Percentiles rank a stretch among this genome's conserved stretches.
phyloP scores from a whole-genome alignment of 768 basidiomycete genomes.

The Lactarius indigo region DNA sequence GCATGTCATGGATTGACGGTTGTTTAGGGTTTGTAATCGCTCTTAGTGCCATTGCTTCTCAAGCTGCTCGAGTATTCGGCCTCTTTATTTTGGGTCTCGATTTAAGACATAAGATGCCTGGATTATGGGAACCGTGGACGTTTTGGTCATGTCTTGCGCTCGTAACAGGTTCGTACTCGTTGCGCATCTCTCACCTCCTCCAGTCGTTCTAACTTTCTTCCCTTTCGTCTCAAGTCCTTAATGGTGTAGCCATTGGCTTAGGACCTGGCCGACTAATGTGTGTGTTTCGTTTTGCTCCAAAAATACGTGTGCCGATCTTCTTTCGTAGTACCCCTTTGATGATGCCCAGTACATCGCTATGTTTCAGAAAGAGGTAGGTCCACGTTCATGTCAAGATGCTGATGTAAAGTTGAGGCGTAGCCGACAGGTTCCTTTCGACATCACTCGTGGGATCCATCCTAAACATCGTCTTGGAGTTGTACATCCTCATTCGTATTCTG shows the following conservation, averaged over 20 bases:
- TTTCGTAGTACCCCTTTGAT: not conserved
- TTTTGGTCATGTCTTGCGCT: conserved; percentile 15
- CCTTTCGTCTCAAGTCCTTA: not conserved
- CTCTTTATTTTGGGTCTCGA: conserved; percentile 16
- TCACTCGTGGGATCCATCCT: conserved; percentile 37
- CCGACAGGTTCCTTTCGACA: conserved; percentile 39
- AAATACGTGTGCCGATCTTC: not conserved
- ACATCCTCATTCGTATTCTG: conserved; percentile 36
- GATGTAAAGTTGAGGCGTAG: not conserved
- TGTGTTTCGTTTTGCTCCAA: not conserved
- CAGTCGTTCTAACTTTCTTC: not conserved
- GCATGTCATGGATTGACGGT: not conserved
- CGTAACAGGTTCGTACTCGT: conserved; percentile 13
- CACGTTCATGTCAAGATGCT: not conserved
- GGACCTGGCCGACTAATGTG: conserved; percentile 15
- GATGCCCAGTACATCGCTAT: not conserved
- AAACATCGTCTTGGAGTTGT: conserved; percentile 39
- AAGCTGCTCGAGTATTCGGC: conserved; percentile 17
- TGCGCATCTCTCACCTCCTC: not conserved
- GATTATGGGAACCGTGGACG: conserved; percentile 8
- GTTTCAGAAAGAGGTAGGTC: conserved; percentile 18
- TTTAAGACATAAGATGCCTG: not conserved
- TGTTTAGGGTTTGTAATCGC: conserved; percentile 20
- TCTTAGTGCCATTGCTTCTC: conserved; percentile 2
- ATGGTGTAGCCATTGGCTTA: not conserved